These are phyloP conservation scores for Fonsecaea monophora DNA, from an alignment of 2,329 filamentous ascomycete genomes.

Conservation along the genomic window DNA sequence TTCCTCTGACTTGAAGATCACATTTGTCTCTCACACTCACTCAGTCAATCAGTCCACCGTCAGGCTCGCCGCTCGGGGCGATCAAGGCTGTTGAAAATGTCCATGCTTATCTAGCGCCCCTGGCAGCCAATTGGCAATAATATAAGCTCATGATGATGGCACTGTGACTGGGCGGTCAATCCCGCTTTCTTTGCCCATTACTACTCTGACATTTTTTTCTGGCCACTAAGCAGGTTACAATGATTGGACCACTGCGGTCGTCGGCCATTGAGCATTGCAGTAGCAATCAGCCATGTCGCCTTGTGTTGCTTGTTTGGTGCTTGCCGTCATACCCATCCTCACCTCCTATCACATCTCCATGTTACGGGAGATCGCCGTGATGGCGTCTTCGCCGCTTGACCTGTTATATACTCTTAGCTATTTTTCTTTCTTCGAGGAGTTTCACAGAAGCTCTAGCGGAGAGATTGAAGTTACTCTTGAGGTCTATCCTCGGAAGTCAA, in stretches of 20 bases:
- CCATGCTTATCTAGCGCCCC: slow-evolving; percentile 12
- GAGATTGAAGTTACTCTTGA: not conserved
- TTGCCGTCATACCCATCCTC: slow-evolving; percentile 16
- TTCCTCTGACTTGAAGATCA: too few species aligned
- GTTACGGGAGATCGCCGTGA: not conserved
- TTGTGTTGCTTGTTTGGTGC: slow-evolving; percentile 13
- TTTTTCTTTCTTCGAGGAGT: not conserved
- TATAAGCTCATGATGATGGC: not conserved
- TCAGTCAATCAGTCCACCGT: not conserved
- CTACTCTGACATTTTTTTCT: slow-evolving; percentile 18
- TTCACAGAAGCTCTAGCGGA: not conserved
- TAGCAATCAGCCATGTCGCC: slow-evolving; percentile 18
- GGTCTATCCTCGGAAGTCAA: not conserved
- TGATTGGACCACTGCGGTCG: slow-evolving; percentile 10
- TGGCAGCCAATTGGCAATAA: slow-evolving; percentile 4
- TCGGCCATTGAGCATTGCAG: slow-evolving; percentile 18
- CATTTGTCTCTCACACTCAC: too few species aligned
- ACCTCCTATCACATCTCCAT: slow-evolving; percentile 6
- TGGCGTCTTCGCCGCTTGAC: slow-evolving; percentile 13
- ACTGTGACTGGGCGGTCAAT: not conserved
- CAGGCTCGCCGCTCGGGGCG: not conserved
- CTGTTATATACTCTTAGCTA: slow-evolving; percentile 7
- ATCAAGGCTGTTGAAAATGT: not conserved
- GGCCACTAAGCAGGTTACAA: slow-evolving; percentile 5
- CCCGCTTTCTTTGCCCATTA: slow-evolving; percentile 10